Percentiles rank a stretch among this genome's conserved stretches.
phyloP scores from a whole-genome alignment of 1,139 yeast species.

The Magnusiomyces starmeri region DNA sequence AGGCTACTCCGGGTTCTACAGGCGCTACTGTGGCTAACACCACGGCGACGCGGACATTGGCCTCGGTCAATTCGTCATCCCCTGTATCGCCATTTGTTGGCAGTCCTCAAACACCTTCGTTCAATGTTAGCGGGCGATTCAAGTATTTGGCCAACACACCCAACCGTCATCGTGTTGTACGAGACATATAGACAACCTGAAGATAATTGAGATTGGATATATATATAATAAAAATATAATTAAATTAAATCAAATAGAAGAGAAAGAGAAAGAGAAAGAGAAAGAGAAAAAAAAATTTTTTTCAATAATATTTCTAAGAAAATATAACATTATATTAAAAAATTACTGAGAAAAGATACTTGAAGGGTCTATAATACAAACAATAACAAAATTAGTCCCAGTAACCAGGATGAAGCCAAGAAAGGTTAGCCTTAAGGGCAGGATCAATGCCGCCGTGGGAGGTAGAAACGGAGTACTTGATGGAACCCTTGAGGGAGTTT shows the following conservation, averaged over 20 bases:
- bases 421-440: constrained; percentile 70
- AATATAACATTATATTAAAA: not conserved
- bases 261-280: too few relatives aligned
- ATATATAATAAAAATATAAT: not conserved
- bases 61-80: too few relatives aligned
- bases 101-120: constrained; percentile 12
- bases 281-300: not conserved
- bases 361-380: too few relatives aligned
- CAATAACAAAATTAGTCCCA: constrained; percentile 41
- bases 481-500: constrained; percentile 60
- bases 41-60: not conserved
- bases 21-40: not conserved
- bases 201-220: too few relatives aligned
- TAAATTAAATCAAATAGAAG: not conserved
- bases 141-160: constrained; percentile 21
- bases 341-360: not conserved
- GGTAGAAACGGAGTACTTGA: constrained; percentile 79
- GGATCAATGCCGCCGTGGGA: constrained; percentile 66
- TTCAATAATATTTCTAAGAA: not conserved
- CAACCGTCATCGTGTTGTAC: constrained; percentile 11
- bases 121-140: constrained; percentile 19
- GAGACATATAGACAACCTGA: constrained; percentile 2
- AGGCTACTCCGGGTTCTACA: too few relatives aligned
- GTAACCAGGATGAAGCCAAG: constrained; percentile 87
- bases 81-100: too few relatives aligned